Conservation (phyloP, 2,329 filamentous ascomycete genomes). For the Claviceps quebecensis region DNA sequence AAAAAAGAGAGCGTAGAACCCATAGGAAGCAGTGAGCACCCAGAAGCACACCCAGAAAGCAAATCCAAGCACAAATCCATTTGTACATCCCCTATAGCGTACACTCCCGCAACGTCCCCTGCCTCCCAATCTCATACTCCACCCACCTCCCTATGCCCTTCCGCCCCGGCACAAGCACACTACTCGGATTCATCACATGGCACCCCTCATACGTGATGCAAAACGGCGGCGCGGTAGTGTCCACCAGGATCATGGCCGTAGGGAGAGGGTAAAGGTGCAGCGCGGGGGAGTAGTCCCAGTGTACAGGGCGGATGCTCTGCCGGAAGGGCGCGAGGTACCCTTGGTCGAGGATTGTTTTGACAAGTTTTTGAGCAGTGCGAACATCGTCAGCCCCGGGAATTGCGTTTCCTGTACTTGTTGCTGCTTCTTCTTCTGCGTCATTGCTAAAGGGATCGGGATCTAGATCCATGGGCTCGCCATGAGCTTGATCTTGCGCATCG, state of each 20-base stretch:
- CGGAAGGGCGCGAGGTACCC: conserved; percentile 80
- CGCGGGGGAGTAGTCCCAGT: conserved; percentile 74
- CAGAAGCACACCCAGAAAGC: neutral
- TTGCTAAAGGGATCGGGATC: conserved; percentile 27
- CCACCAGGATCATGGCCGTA: conserved; percentile 68
- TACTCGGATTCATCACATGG: conserved; percentile 86
- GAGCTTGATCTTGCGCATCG: conserved; percentile 7
- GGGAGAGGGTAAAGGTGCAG: conserved; percentile 81
- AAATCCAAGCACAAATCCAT: no score
- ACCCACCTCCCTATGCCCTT: conserved; percentile 66
- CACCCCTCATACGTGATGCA: conserved; percentile 88
- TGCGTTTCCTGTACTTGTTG: conserved; percentile 6
- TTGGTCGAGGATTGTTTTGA: conserved; percentile 86
- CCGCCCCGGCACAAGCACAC: conserved; percentile 54
- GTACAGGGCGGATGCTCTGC: conserved; percentile 60
- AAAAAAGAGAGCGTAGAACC: no score
- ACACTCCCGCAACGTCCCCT: conserved; percentile 50
- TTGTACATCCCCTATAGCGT: conserved; percentile 27
- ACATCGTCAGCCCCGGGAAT: conserved; percentile 29
- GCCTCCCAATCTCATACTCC: conserved; percentile 62
- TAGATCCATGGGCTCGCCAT: conserved; percentile 25
- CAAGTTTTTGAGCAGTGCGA: conserved; percentile 57
- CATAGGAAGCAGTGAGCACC: no score
- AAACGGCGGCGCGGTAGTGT: conserved; percentile 70
- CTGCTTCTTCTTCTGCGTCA: conserved; percentile 5